A percentile compares a stretch with the other conserved stretches of the same genome.
These are phyloP conservation scores for Actinomucor elegans DNA, from an alignment of 371 early-diverging fungal genomes.

Conservation along the genomic window DNA sequence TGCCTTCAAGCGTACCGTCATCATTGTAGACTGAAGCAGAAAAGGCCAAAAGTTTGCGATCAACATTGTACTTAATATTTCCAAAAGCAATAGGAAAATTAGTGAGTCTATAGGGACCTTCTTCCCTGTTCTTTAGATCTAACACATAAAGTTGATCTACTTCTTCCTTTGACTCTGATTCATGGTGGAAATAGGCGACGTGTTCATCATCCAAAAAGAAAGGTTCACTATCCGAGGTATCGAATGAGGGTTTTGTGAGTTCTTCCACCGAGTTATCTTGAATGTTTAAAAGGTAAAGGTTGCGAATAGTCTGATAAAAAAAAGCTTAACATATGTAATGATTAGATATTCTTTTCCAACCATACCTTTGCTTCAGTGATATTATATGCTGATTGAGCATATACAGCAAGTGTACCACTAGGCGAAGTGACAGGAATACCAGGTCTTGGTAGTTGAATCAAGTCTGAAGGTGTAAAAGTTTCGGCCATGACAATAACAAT, in stretches of 20 bases:
- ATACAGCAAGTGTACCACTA: constrained; percentile 49
- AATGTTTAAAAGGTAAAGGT: constrained; percentile 46
- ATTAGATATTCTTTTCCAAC: background rate
- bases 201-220: constrained; percentile 55
- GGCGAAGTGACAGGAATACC: constrained; percentile 47
- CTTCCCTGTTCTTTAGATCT: constrained; percentile 24
- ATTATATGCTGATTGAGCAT: constrained; percentile 51
- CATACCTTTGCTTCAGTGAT: constrained; percentile 45
- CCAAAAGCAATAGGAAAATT: constrained; percentile 48
- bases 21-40: constrained; percentile 53
- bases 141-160: constrained; percentile 50
- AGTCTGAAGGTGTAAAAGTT: constrained; percentile 44
- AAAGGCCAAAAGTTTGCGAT: constrained; percentile 49
- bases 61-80: constrained; percentile 48
- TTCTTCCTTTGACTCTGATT: background rate
- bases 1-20: constrained; percentile 42
- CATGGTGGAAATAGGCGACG: constrained; percentile 50
- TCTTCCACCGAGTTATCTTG: constrained; percentile 21
- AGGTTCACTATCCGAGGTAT: constrained; percentile 46
- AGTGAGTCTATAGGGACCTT: constrained; percentile 44
- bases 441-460: constrained; percentile 56
- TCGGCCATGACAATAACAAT: constrained; percentile 6
- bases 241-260: constrained; percentile 43
- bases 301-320: constrained; percentile 34
- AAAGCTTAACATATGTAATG: background rate